Base-by-base conservation (phyloP, 2,329 filamentous ascomycete genomes). In the Monilinia aucupariae region DNA sequence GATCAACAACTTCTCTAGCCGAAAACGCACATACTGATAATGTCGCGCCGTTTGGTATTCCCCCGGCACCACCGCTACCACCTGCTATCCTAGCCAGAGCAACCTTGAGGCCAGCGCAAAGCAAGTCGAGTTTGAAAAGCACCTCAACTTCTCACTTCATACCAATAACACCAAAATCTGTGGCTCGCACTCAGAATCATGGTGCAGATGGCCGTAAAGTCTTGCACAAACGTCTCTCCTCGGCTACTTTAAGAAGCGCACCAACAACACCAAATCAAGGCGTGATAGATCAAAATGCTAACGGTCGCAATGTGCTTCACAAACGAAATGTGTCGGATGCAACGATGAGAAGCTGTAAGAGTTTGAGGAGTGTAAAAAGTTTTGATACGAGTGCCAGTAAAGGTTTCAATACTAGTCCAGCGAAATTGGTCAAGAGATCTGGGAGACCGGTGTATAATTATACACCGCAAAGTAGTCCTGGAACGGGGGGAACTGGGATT, bases 391-490 rank as follows among this genome's bases (percentile, higher is more conserved):
- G 41, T 56, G 41, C 13, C 8, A 47, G 54, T 25, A 20, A n/a
- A 32, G 12, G 12, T 41, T 55, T 27, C 20, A 61, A 39, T 17
- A 32, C 41, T 1, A 55, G 59, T 48, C 68, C 69, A 12, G 68
- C 66, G 1, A 73, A 73, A 60, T 53, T 73, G 3, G 65, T 70
- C 1, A 73, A 70, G 59, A 59, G 64, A 2, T 51, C 63, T 45
- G 50, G 65, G 17, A 61, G 65, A n/a, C 64, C 63, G 39, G 32
- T 45, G 30, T 59, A 54, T 48, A 49, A 43, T 50, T 50, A 15
- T 20, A 50, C 39, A 47, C 54, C 34, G 34, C 50, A 53, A 10
- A 45, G 69, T 8, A 73, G 71, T 49, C 71, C 73, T 0, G 70
- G 69, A 12, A 63, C 51, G 34, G 65, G 62, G 2, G 70, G 69